phyloP scores from a whole-genome alignment of 352 stramenopile genomes.

The Pythium scleroteichum region DNA sequence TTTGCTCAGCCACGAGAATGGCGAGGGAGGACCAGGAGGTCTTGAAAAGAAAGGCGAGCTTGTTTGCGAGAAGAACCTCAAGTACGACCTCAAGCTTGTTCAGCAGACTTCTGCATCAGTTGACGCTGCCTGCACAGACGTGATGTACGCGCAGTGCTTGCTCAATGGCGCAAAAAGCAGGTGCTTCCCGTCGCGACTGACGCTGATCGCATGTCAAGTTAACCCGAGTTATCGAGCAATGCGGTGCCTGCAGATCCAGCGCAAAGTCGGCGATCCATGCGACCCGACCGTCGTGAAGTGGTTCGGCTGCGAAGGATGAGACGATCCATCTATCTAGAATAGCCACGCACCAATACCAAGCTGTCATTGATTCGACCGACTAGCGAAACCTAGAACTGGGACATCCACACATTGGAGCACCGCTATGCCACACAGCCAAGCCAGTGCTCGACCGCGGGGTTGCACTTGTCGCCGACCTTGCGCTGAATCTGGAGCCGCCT shows the following conservation, averaged over 20 bases:
- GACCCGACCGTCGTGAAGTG: constrained; percentile 7
- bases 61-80: background rate
- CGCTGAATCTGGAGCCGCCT: constrained; percentile 11
- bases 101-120: background rate
- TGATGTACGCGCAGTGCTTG: constrained; percentile 12
- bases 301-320: constrained; percentile 8
- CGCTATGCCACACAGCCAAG: constrained; percentile 7
- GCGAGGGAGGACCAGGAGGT: background rate
- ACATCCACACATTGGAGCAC: too few relatives aligned
- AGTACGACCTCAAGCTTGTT: constrained; percentile 1
- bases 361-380: too few relatives aligned
- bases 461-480: constrained; percentile 10
- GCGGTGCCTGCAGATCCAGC: constrained; percentile 15
- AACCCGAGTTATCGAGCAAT: background rate
- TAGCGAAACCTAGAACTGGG: too few relatives aligned
- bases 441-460: constrained; percentile 17
- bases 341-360: too few relatives aligned
- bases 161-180: background rate
- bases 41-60: background rate
- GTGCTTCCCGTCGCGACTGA: constrained; percentile 14
- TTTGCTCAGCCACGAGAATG: background rate
- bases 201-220: background rate
- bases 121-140: background rate
- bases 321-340: too few relatives aligned
- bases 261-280: constrained; percentile 11